phyloP scores from a whole-genome alignment of 768 basidiomycete species.

The Xerocomellus chrysenteron region DNA sequence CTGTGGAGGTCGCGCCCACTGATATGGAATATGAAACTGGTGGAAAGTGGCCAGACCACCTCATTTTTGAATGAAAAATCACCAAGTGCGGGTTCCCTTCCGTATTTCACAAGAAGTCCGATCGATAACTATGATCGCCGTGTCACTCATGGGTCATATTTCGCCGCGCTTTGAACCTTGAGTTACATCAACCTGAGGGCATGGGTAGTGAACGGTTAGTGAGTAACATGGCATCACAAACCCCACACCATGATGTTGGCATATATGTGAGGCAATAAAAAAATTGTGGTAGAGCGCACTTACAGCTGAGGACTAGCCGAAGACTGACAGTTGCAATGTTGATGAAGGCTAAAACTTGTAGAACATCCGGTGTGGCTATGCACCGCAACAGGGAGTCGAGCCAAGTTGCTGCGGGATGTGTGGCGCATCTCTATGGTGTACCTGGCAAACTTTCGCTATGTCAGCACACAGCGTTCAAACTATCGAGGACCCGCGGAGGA shows the following conservation, averaged over 20 bases:
- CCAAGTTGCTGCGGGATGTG: background rate
- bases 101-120: slow-evolving; percentile 17
- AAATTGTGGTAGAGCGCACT: background rate
- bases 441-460: slow-evolving; percentile 14
- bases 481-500: slow-evolving; percentile 29
- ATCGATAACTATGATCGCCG: slow-evolving; percentile 27
- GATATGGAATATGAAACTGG: slow-evolving; percentile 16
- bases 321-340: background rate
- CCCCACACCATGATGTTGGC: background rate
- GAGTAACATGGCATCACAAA: background rate
- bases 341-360: background rate
- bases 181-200: slow-evolving; percentile 12
- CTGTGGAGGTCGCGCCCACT: slow-evolving; percentile 5
- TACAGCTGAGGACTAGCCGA: background rate
- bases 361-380: background rate
- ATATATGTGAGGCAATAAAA: background rate
- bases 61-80: slow-evolving; percentile 27
- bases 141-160: slow-evolving; percentile 10
- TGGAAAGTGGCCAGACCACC: slow-evolving; percentile 9
- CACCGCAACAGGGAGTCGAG: background rate
- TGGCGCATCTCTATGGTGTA: background rate
- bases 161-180: slow-evolving; percentile 12
- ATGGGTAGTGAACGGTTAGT: background rate
- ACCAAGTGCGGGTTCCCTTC: slow-evolving; percentile 11
- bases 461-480: slow-evolving; percentile 17